phyloP scores from a whole-genome alignment of 352 stramenopile species.

The Phytophthora uliginosa region DNA sequence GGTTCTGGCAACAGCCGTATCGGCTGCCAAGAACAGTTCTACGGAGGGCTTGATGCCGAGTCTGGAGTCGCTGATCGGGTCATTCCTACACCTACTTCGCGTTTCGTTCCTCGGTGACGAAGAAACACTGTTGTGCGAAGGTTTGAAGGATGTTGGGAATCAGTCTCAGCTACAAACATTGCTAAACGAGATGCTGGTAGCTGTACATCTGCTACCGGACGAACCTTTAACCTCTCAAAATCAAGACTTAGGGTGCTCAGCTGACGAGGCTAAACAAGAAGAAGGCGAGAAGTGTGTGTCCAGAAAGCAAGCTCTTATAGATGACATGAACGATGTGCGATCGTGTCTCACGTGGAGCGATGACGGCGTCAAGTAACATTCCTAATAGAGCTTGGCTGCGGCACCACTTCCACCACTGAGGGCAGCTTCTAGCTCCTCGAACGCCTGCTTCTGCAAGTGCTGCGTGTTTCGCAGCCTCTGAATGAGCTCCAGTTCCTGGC shows the following conservation, averaged over 20 bases:
- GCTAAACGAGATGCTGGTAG: slow-evolving; percentile 28
- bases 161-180: slow-evolving; percentile 30
- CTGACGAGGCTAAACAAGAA: slow-evolving; percentile 6
- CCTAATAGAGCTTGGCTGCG: slow-evolving; percentile 18
- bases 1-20: slow-evolving; percentile 8
- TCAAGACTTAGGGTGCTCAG: neutral
- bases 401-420: slow-evolving; percentile 51
- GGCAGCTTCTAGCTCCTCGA: slow-evolving; percentile 85
- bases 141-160: slow-evolving; percentile 27
- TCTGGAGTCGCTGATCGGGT: slow-evolving; percentile 6
- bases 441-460: slow-evolving; percentile 87
- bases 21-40: neutral
- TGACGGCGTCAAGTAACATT: slow-evolving; percentile 8
- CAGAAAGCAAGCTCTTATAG: slow-evolving; percentile 40
- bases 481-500: slow-evolving; percentile 84
- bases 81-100: slow-evolving; percentile 26
- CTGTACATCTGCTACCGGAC: slow-evolving; percentile 5
- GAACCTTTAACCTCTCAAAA: neutral
- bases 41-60: neutral
- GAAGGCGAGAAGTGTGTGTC: slow-evolving; percentile 2
- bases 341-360: slow-evolving; percentile 34
- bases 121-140: slow-evolving; percentile 5
- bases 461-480: slow-evolving; percentile 86
- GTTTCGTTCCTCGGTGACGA: slow-evolving; percentile 25
- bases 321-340: slow-evolving; percentile 26